Percentiles rank a stretch among this genome's conserved stretches.
These are phyloP conservation scores for Neurospora pannonica DNA, from an alignment of 495 filamentous ascomycete genomes.

Conservation along the genomic window DNA sequence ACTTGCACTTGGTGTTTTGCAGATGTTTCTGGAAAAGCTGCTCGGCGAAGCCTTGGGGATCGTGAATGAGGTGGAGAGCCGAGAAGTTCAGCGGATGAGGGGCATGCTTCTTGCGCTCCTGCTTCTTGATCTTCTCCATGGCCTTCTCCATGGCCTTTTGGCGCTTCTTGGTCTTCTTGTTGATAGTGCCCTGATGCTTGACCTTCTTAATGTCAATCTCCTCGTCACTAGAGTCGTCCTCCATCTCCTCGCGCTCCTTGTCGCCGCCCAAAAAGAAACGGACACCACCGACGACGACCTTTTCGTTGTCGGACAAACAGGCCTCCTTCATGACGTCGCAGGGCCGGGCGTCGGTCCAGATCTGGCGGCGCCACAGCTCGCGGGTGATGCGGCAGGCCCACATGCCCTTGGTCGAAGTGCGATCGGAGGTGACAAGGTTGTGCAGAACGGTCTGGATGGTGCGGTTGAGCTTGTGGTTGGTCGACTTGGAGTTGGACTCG, in stretches of 20 bases:
- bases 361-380: slow-evolving; percentile 32
- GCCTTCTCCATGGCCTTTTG: slow-evolving; percentile 69
- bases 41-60: slow-evolving; percentile 93
- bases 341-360: slow-evolving; percentile 54
- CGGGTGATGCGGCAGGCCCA: slow-evolving; percentile 59
- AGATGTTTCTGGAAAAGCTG: slow-evolving; percentile 83
- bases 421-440: slow-evolving; percentile 79
- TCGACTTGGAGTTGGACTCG: slow-evolving; percentile 70
- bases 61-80: slow-evolving; percentile 84
- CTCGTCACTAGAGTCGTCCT: slow-evolving; percentile 81
- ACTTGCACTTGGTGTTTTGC: slow-evolving; percentile 73
- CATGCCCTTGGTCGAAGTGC: slow-evolving; percentile 71
- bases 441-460: slow-evolving; percentile 88
- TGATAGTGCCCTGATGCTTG: slow-evolving; percentile 77
- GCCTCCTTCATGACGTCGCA: slow-evolving; percentile 95
- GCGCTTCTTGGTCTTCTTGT: slow-evolving; percentile 92
- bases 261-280: slow-evolving; percentile 94
- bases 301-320: slow-evolving; percentile 70
- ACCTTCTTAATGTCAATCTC: slow-evolving; percentile 69
- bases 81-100: slow-evolving; percentile 91
- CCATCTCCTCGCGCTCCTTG: slow-evolving; percentile 83
- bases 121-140: slow-evolving; percentile 55
- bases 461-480: slow-evolving; percentile 84
- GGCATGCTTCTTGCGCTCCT: slow-evolving; percentile 78
- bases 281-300: slow-evolving; percentile 78